Base-by-base conservation (phyloP, 2,329 filamentous ascomycete genomes). In the Kalmusia sp. region DNA sequence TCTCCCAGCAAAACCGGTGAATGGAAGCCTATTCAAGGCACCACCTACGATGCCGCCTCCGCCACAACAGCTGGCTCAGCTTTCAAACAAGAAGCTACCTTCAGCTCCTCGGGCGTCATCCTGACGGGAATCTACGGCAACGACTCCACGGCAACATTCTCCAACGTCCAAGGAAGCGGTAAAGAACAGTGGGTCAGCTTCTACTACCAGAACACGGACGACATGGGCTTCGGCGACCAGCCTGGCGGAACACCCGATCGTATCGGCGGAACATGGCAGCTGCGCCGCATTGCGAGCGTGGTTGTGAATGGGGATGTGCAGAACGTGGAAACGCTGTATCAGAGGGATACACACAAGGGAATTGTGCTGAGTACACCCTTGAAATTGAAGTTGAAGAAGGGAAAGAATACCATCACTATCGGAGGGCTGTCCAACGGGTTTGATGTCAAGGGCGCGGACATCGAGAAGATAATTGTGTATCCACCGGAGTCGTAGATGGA, bases 401-500 rank as follows among this genome's bases (percentile, higher is more conserved):
- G 71, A 9, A 83, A 85, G 12, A 87, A 87, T 55, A 82, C 77
- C 0, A 85, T 87, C 45, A 83, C 80, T 1, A 76, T 87, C 21
- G 84, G 84, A 0, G 84, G 85, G 0, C 54, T 87, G 39, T 77
- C 69, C 41, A 87, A 87, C 50, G 84, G 83, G 0, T 75, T 83
- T 40, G 81, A 84, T 50, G 76, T 78, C 15, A 85, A 83, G 65
- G 83, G 84, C 0, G 84, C 82, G 1, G 84, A 87, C 61, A 62
- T 87, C 19, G 84, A 87, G 58, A 76, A 78, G 12, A 81, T 87
- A 59, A 77, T 87, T 1, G 84, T 87, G 0, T 87, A 86, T 65
- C 84, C 84, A 1, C 73, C 82, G 0, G 84, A 87, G 68, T 55
- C 63, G 37, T 67, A 63, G n/a, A n/a, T n/a, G n/a, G n/a, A n/a